These are phyloP conservation scores for Spergularia azorica DNA, from an alignment of 179 eudicot species.

Conservation along the genomic window DNA sequence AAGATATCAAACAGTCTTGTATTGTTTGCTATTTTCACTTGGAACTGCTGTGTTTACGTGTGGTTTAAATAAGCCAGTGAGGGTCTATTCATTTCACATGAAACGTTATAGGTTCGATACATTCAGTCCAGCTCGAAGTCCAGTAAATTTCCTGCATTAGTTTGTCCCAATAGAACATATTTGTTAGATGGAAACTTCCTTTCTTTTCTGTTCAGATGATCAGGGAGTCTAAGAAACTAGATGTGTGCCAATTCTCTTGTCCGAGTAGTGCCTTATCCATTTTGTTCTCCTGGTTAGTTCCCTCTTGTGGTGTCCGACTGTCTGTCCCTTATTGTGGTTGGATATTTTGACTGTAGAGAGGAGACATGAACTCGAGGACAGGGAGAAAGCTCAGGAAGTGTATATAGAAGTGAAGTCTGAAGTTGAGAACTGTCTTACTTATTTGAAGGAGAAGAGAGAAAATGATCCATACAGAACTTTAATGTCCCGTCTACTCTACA, in stretches of 20 bases:
- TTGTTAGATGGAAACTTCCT: background rate
- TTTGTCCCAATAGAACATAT: background rate
- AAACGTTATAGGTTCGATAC: background rate
- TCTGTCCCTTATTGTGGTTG: background rate
- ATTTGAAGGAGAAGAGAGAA: constrained; percentile 68
- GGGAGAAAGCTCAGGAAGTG: constrained; percentile 54
- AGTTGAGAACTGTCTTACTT: constrained; percentile 66
- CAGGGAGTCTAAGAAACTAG: background rate
- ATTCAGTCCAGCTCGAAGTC: background rate
- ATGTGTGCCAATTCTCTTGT: background rate
- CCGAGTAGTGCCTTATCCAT: background rate
- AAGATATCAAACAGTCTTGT: background rate
- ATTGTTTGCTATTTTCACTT: too few relatives aligned
- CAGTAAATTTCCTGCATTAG: background rate
- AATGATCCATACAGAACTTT: constrained; percentile 66
- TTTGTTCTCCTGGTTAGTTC: constrained; percentile 1
- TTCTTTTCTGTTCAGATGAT: background rate
- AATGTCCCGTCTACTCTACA: constrained; percentile 49
- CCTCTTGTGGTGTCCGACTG: background rate
- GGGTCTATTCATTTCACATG: background rate
- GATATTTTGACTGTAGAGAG: constrained; percentile 42
- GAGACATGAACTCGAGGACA: constrained; percentile 53
- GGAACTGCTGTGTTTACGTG: background rate
- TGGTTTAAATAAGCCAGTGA: constrained; percentile 1
- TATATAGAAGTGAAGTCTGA: constrained; percentile 62